Percentiles rank a stretch among this genome's conserved stretches.
These are phyloP conservation scores for Avena eriantha DNA, from an alignment of 176 grass and related monocot genomes.

Conservation along the genomic window DNA sequence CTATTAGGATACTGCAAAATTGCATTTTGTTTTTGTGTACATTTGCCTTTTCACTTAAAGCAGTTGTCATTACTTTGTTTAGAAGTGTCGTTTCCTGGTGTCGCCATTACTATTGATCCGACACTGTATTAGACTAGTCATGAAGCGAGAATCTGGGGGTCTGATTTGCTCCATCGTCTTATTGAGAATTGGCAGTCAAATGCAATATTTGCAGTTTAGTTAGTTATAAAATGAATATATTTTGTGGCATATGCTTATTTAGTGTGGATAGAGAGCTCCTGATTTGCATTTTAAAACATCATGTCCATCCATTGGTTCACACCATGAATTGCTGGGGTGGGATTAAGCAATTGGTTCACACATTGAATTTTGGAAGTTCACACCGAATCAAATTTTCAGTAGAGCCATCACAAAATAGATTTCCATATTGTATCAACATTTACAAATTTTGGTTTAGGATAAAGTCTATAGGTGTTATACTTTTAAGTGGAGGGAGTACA, in stretches of 20 bases:
- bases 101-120: not conserved
- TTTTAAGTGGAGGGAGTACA: not conserved
- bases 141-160: not conserved
- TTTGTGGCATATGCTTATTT: no score
- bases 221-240: not conserved
- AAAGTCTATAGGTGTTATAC: not conserved
- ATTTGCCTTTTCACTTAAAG: not conserved
- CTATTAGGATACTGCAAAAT: not conserved
- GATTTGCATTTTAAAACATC: no score
- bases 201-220: not conserved
- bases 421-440: not conserved
- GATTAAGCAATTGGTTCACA: no score
- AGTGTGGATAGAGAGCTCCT: no score
- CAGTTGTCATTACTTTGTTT: not conserved
- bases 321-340: no score
- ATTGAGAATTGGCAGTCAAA: not conserved
- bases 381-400: no score
- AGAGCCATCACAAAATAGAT: not conserved
- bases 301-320: no score
- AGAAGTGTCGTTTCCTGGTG: not conserved
- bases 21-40: not conserved
- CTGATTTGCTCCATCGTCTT: not conserved
- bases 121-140: not conserved
- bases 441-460: not conserved
- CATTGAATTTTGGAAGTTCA: no score